Evolutionary conservation across 1,284 basidiomycete species (phyloP).

Genomic region (Fomitiporia mediterranea): DNA sequence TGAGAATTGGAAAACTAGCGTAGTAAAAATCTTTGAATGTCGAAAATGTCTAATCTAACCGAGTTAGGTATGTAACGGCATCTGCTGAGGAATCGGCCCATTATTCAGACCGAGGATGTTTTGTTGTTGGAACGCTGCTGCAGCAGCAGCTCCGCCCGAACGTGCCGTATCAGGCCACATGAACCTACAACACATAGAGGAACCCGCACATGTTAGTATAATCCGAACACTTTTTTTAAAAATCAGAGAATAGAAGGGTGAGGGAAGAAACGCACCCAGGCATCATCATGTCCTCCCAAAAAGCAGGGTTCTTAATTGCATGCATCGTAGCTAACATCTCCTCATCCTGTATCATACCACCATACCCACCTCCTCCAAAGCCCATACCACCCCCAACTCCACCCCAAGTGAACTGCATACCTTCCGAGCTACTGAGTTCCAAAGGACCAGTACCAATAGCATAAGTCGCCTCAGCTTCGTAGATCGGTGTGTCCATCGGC

Average conservation of each 20-base stretch:
- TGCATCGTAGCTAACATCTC: slow-evolving; percentile 70
- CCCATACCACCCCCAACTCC: slow-evolving; percentile 17
- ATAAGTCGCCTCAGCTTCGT: slow-evolving; percentile 44
- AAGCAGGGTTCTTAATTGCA: slow-evolving; percentile 61
- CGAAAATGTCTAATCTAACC: too few species aligned
- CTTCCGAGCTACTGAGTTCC: slow-evolving; percentile 17
- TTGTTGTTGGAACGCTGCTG: background rate
- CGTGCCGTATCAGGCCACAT: slow-evolving; percentile 19
- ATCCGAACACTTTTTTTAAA: background rate
- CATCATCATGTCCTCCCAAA: slow-evolving; percentile 79
- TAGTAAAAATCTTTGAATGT: too few species aligned
- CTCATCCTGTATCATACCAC: slow-evolving; percentile 34
- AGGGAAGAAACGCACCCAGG: slow-evolving; percentile 55
- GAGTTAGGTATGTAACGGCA: slow-evolving; percentile 18
- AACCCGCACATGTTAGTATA: background rate
- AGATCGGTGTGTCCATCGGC: slow-evolving; percentile 32
- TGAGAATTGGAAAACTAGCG: too few species aligned
- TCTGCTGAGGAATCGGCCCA: slow-evolving; percentile 15
- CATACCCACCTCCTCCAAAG: too few species aligned
- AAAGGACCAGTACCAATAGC: slow-evolving; percentile 23
- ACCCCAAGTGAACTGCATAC: slow-evolving; percentile 9
- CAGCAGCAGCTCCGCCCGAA: too few species aligned
- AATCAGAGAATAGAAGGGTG: background rate
- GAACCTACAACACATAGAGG: slow-evolving; percentile 5
- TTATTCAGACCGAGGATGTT: slow-evolving; percentile 12